Percentiles rank a stretch among this genome's conserved stretches.
Evolutionary conservation across 2,329 filamentous ascomycete species (phyloP).

Genomic region (Ustulina deusta): DNA sequence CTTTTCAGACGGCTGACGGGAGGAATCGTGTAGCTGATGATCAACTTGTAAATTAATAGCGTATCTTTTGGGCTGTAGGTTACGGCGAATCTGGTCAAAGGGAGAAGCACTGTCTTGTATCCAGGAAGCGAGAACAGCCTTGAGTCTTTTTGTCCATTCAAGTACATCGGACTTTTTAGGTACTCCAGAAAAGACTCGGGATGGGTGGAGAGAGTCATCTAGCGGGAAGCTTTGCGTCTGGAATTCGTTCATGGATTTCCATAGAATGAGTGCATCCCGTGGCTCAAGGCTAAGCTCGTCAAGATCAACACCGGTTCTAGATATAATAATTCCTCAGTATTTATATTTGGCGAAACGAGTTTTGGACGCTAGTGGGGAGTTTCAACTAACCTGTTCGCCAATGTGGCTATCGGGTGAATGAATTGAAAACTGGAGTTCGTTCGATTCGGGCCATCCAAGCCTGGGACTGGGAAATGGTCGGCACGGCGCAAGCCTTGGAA

Average conservation of each 20-base stretch:
- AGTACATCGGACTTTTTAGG: slow-evolving; percentile 75
- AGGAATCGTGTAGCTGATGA: background rate
- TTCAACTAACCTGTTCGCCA: slow-evolving; percentile 65
- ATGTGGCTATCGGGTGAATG: slow-evolving; percentile 74
- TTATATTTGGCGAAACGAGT: background rate
- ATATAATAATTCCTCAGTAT: slow-evolving; percentile 15
- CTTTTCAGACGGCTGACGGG: background rate
- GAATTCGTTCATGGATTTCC: slow-evolving; percentile 71
- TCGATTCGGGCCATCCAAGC: slow-evolving; percentile 60
- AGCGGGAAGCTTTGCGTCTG: slow-evolving; percentile 65
- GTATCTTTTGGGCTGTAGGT: slow-evolving; percentile 42
- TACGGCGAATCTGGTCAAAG: slow-evolving; percentile 58
- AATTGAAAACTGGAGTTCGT: slow-evolving; percentile 63
- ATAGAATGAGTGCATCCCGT: slow-evolving; percentile 75
- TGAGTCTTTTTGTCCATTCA: slow-evolving; percentile 72
- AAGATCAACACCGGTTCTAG: slow-evolving; percentile 68
- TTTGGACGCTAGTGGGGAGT: background rate
- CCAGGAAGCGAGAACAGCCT: slow-evolving; percentile 69
- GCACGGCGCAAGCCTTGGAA: slow-evolving; percentile 65
- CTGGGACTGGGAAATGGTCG: slow-evolving; percentile 57
- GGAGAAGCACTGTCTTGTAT: slow-evolving; percentile 64
- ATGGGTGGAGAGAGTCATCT: slow-evolving; percentile 58
- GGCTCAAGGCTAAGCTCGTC: slow-evolving; percentile 77
- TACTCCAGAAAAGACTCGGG: slow-evolving; percentile 62
- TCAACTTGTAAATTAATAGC: background rate